Conservation (phyloP, 2,329 filamentous ascomycete genomes). For the Tolypocladium endophyticum region DNA sequence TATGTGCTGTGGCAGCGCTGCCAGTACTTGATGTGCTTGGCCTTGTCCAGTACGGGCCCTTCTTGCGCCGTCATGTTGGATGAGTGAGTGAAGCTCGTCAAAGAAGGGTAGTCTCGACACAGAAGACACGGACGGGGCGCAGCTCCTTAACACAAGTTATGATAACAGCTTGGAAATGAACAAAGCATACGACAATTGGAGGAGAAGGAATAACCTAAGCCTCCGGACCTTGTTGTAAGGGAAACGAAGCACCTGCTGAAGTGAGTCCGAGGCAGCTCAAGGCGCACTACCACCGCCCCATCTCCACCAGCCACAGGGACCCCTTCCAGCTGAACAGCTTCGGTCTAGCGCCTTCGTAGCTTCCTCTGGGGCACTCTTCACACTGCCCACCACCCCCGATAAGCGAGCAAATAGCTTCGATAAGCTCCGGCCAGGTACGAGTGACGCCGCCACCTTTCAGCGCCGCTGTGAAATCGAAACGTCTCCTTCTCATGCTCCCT, state of each 20-base stretch:
- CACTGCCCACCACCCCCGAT: not conserved
- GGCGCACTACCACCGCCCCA: not conserved
- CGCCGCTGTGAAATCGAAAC: not conserved
- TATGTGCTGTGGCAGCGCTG: slow-evolving; percentile 73
- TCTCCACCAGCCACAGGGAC: not conserved
- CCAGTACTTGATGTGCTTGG: slow-evolving; percentile 83
- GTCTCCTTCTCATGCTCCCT: not conserved
- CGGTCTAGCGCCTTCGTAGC: too few species aligned
- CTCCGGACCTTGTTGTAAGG: too few species aligned
- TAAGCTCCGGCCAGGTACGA: not conserved
- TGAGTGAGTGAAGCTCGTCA: not conserved
- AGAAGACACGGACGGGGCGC: not conserved
- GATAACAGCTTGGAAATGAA: not conserved
- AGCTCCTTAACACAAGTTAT: too few species aligned
- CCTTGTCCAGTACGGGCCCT: slow-evolving; percentile 37
- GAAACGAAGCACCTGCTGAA: not conserved
- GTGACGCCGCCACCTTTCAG: not conserved
- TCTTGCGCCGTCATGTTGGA: not conserved
- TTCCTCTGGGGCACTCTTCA: too few species aligned
- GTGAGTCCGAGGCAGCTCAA: not conserved
- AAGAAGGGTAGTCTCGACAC: not conserved
- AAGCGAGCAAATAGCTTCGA: not conserved
- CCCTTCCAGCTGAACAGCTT: not conserved
- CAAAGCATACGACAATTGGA: not conserved
- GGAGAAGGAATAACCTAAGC: too few species aligned